These are phyloP conservation scores for Lactarius psammicola DNA, from an alignment of 768 basidiomycete genomes.

Conservation along the genomic window DNA sequence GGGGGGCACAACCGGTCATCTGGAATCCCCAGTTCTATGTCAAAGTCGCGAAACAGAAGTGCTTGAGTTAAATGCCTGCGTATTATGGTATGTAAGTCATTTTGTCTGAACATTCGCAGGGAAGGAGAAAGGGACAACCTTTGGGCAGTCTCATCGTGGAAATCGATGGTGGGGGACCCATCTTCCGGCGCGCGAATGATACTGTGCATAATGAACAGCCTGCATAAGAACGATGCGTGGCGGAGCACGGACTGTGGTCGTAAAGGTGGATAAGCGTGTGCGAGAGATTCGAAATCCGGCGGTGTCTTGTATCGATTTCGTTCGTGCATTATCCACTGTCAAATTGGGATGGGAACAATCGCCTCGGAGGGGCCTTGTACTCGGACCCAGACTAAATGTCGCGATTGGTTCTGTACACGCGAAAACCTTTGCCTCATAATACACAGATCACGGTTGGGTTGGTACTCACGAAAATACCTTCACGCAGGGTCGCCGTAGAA, in stretches of 20 bases:
- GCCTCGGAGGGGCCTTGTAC: too few relatives aligned
- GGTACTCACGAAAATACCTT: too few relatives aligned
- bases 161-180: constrained; percentile 57
- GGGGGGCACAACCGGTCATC: constrained; percentile 82
- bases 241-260: constrained; percentile 46
- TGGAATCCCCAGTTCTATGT: constrained; percentile 58
- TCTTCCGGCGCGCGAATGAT: constrained; percentile 34
- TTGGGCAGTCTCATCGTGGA: constrained; percentile 67
- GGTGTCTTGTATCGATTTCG: constrained; percentile 47
- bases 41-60: constrained; percentile 73
- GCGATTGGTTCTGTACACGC: too few relatives aligned
- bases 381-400: too few relatives aligned
- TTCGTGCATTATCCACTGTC: constrained; percentile 40
- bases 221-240: not conserved
- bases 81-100: constrained; percentile 23
- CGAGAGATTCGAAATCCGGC: constrained; percentile 61
- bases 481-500: too few relatives aligned
- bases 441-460: too few relatives aligned
- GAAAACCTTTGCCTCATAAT: too few relatives aligned
- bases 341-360: not conserved
- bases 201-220: not conserved
- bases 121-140: constrained; percentile 43
- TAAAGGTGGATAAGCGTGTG: constrained; percentile 55
- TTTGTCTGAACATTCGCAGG: constrained; percentile 1
- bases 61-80: constrained; percentile 75